Evolutionary conservation across 177 flowering plant genomes (phyloP).

Genomic region (Telopea speciosissima): DNA sequence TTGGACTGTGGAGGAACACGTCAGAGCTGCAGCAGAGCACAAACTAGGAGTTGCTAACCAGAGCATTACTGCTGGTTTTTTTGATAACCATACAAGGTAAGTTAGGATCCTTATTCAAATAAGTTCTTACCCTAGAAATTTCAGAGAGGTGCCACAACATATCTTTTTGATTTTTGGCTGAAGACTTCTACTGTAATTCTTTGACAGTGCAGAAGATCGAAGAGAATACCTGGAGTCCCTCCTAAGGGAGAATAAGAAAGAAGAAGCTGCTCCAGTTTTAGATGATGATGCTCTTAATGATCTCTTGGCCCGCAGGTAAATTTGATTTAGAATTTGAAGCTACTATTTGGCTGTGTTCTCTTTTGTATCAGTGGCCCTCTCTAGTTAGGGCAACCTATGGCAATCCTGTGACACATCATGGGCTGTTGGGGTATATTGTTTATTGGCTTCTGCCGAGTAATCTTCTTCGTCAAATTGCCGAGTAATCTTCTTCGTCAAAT

Average conservation of each 20-base stretch:
- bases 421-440: not conserved
- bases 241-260: slow-evolving; percentile 91
- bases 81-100: slow-evolving; percentile 96
- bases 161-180: slow-evolving; percentile 7
- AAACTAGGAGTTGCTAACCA: slow-evolving; percentile 99
- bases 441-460: not conserved
- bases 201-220: slow-evolving; percentile 92
- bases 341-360: not conserved
- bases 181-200: slow-evolving; percentile 11
- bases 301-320: slow-evolving; percentile 92
- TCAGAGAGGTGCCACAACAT: not conserved
- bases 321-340: slow-evolving; percentile 3
- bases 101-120: slow-evolving; percentile 1
- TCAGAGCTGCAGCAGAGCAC: slow-evolving; percentile 99
- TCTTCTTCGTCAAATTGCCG: no score
- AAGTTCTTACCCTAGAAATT: not conserved
- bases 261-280: slow-evolving; percentile 86
- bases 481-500: no score
- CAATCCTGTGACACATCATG: not conserved
- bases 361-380: not conserved
- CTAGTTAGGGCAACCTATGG: not conserved
- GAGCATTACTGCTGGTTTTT: slow-evolving; percentile 99
- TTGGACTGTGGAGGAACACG: slow-evolving; percentile 96
- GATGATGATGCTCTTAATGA: slow-evolving; percentile 92
- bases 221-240: slow-evolving; percentile 95